Base-by-base conservation (phyloP, 345 rosid species). In the Eucalyptus coolabah region DNA sequence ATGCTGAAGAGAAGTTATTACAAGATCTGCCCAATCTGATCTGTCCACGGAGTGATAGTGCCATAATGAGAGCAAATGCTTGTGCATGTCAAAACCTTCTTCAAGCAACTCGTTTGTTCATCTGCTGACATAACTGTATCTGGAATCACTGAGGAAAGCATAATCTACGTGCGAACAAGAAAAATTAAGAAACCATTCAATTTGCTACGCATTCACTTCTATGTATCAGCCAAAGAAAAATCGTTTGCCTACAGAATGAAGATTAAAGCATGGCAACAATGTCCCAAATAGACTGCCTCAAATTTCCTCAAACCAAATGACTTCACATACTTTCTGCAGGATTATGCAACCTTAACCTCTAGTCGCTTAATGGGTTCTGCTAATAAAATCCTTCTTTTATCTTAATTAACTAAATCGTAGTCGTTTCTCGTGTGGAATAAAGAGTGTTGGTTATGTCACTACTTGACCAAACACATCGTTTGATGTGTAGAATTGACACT, bases 1-100 rank as follows among this genome's bases (percentile, higher is more conserved):
- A 92, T 91, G 93, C 93, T 94, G 94, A 90, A 95, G 95, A 89
- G 97, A 94, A 94, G 92, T 92, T 91, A 96, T 93, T 89, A 94
- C 95, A 89, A 93, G 92, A 92, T 97, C 96, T 60, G 98, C 97
- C 98, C 98, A 3, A 90, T 98, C 98, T 67, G 96, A 95, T 85
- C 94, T 63, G 92, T 95, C 98, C 99, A 96, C 95, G 87, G 97
- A 98, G 92, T 95, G 97, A 92, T 94, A 95, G 50, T 96, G 94
- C 44, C 98, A 93, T 86, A 97, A 97, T 12, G 98, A 96, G 90
- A 94, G 89, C 86, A 95, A 93, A 91, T 97, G 99, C 87, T 92
- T 96, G 90, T 92, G 97, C 92, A 95, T 93, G 90, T 95, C 93
- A 92, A 97, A 98, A 88, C 99, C 98, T 92, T 96, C 98, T 92